Evolutionary conservation across 2,329 filamentous ascomycete species (phyloP).

Genomic region (Microcyclospora pomicola): DNA sequence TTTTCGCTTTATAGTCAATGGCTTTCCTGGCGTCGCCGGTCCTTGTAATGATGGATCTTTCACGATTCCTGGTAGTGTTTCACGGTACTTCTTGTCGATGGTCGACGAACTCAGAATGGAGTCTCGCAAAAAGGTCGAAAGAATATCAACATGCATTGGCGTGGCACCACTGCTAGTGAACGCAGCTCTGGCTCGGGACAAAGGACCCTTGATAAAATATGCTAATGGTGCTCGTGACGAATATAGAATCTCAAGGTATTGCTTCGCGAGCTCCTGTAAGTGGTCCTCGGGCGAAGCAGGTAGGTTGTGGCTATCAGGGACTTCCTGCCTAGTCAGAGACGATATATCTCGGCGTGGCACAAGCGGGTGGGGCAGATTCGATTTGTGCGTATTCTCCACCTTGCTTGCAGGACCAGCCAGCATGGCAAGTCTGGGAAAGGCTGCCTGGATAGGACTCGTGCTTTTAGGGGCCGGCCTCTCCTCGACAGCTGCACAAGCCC

Average conservation of each 20-base stretch:
- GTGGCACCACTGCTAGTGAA: constrained; percentile 52
- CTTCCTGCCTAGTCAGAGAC: background rate
- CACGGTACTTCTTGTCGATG: constrained; percentile 69
- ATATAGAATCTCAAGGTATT: constrained; percentile 34
- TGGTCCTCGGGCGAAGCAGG: constrained; percentile 5
- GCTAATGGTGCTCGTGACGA: constrained; percentile 55
- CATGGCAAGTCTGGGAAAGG: too few species aligned
- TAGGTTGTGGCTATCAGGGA: background rate
- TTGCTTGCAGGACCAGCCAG: background rate
- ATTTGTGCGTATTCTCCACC: background rate
- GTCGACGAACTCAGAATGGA: constrained; percentile 30
- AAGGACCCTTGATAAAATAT: constrained; percentile 71
- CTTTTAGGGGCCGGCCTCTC: background rate
- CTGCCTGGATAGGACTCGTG: too few species aligned
- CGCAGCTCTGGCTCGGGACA: constrained; percentile 59
- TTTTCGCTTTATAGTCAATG: constrained; percentile 26
- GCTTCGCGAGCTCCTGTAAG: constrained; percentile 19
- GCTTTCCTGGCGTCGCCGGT: constrained; percentile 7
- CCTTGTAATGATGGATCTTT: constrained; percentile 33
- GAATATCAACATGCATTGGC: constrained; percentile 46
- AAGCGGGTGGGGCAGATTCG: background rate
- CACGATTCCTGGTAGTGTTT: constrained; percentile 51
- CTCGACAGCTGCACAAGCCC: constrained; percentile 11
- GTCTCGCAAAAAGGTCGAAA: constrained; percentile 52
- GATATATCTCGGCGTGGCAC: background rate